A percentile compares a stretch with the other conserved stretches of the same genome.
Evolutionary conservation across 2,329 filamentous ascomycete species (phyloP).

Genomic region (Aspergillus spinulosporus): DNA sequence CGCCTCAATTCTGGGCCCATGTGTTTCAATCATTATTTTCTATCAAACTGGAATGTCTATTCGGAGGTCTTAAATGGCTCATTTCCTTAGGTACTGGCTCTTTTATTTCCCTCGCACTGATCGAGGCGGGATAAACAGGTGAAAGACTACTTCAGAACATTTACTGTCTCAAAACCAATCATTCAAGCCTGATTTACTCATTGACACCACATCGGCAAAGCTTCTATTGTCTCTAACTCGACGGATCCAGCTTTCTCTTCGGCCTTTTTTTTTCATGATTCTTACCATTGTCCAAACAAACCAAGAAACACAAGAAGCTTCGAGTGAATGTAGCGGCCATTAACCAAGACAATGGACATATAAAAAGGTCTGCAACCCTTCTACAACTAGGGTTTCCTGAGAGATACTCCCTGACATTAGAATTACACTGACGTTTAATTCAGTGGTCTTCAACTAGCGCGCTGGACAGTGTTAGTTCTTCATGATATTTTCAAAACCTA

Average conservation of each 20-base stretch:
- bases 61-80: conserved; percentile 13
- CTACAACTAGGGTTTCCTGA: background rate
- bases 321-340: background rate
- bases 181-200: background rate
- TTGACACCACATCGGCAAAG: background rate
- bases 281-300: background rate
- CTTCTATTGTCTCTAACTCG: conserved; percentile 6
- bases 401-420: background rate
- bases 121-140: conserved; percentile 6
- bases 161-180: conserved; percentile 5
- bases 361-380: conserved; percentile 7
- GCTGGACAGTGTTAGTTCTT: conserved; percentile 9
- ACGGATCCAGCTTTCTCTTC: background rate
- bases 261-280: conserved; percentile 2
- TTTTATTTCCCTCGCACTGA: conserved; percentile 1
- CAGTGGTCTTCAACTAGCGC: background rate
- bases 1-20: conserved; percentile 14
- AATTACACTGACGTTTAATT: conserved; percentile 12
- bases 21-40: conserved; percentile 12
- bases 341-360: conserved; percentile 11
- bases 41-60: conserved; percentile 7
- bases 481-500: background rate
- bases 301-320: conserved; percentile 6
- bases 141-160: background rate
- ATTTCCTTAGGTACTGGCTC: conserved; percentile 2